Base-by-base conservation (phyloP, 495 filamentous ascomycete species). In the Pseudomonodictys pantanalensis region DNA sequence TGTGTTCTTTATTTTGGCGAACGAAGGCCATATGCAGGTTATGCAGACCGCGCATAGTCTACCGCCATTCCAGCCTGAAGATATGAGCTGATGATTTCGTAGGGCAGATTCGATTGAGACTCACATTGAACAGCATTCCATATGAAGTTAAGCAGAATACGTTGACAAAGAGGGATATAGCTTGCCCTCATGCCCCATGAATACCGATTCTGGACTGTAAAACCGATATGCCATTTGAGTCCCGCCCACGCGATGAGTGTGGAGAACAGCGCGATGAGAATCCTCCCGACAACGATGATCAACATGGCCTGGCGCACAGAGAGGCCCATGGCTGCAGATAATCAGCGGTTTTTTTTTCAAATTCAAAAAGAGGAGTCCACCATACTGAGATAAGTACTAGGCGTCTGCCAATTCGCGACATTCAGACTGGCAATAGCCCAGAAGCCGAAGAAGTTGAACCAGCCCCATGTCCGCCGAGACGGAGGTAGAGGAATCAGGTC, bases 21-120 rank as follows among this genome's bases (percentile, higher is more conserved):
- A 78, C n/a, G 72, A 73, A 1, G 73, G 73, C 62, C 73, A 76
- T 49, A 78, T 76, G 25, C 70, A 65, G 0, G 74, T 72, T 18
- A 76, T 58, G 43, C 72, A 75, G 7, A 73, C 69, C 12, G 69
- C 66, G 33, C 50, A 51, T 2, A 72, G 60, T 17, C 68, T 54
- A 47, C 69, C 71, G 9, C 71, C 71, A 41, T 62, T 62, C 59
- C 59, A 62, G 25, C 59, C 59, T 56, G 28, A 11, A 2, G 9
- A 22, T 2, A 20, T 58, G 2, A 23, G 42, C 50, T 17, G 22
- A 22, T 39, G 39, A 6, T 46, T 7, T 23, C 23, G 18, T 26
- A 9, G n/a, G 25, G 17, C 15, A 23, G 10, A 28, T 5, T 9
- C 24, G 32, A 52, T 15, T 8, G 20, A n/a, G 15, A 43, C 52